A percentile compares a stretch with the other conserved stretches of the same genome.
phyloP scores from a whole-genome alignment of 2,329 filamentous ascomycete species.

The Aureobasidium sp. region DNA sequence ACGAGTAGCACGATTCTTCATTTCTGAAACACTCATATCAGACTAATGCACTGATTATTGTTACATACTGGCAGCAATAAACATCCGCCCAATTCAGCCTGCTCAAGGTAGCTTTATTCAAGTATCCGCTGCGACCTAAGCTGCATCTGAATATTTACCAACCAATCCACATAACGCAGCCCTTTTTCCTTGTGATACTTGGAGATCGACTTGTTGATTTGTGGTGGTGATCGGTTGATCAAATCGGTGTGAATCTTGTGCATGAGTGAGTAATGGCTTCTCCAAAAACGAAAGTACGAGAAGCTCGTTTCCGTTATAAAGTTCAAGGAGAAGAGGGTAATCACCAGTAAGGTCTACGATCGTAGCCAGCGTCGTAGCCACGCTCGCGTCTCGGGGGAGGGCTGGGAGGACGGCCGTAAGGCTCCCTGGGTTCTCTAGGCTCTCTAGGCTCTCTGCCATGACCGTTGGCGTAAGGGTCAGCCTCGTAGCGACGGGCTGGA shows the following conservation, averaged over 20 bases:
- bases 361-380: slow-evolving; percentile 36
- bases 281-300: background rate
- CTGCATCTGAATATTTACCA: background rate
- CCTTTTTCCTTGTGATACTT: background rate
- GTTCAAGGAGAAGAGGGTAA: slow-evolving; percentile 16
- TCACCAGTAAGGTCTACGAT: slow-evolving; percentile 46
- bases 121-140: background rate
- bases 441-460: slow-evolving; percentile 45
- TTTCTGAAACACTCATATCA: background rate
- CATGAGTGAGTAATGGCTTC: slow-evolving; percentile 4
- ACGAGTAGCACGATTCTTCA: background rate
- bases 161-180: background rate
- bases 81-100: background rate
- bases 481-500: slow-evolving; percentile 49
- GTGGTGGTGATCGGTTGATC: background rate
- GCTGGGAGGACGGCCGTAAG: slow-evolving; percentile 34
- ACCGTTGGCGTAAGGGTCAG: slow-evolving; percentile 54
- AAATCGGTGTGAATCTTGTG: slow-evolving; percentile 4
- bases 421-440: slow-evolving; percentile 47
- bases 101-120: slow-evolving; percentile 4
- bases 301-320: background rate
- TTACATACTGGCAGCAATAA: slow-evolving; percentile 10
- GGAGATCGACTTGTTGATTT: background rate
- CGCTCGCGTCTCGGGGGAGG: slow-evolving; percentile 39
- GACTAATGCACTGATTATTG: background rate